Percentiles rank a stretch among this genome's conserved stretches.
These are phyloP conservation scores for Xylaria curta DNA, from an alignment of 495 filamentous ascomycete species.

Conservation along the genomic window DNA sequence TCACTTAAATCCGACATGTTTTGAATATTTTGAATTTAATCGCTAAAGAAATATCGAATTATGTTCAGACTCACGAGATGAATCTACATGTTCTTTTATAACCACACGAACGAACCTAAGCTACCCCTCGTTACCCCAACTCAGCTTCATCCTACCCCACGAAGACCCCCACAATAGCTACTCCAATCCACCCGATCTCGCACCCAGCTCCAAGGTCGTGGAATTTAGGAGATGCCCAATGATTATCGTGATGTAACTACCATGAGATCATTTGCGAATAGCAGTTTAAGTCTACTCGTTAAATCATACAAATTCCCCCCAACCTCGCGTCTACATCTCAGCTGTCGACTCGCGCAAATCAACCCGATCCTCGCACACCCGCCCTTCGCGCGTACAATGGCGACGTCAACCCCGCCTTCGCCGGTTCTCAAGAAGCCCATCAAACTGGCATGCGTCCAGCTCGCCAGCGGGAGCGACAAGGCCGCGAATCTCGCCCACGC, in stretches of 20 bases:
- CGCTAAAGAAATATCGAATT: not conserved
- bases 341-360: slow-evolving; percentile 6
- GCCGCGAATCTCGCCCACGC: slow-evolving; percentile 81
- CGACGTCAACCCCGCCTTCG: slow-evolving; percentile 59
- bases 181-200: slow-evolving; percentile 14
- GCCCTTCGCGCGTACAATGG: slow-evolving; percentile 46
- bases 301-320: slow-evolving; percentile 17
- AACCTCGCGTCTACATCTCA: not conserved
- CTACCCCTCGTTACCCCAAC: slow-evolving; percentile 9
- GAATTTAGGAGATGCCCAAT: not conserved
- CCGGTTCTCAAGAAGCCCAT: slow-evolving; percentile 72
- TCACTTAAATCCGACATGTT: not conserved
- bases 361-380: slow-evolving; percentile 18
- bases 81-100: not conserved
- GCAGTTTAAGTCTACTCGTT: slow-evolving; percentile 24
- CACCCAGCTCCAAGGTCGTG: not conserved
- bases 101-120: not conserved
- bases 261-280: slow-evolving; percentile 32
- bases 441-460: slow-evolving; percentile 83
- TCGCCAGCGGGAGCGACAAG: slow-evolving; percentile 84
- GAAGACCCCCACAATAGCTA: slow-evolving; percentile 16
- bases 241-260: slow-evolving; percentile 22
- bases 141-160: not conserved
- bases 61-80: not conserved
- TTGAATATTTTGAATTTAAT: not conserved